These are phyloP conservation scores for Daldinia eschscholtzii DNA, from an alignment of 2,329 filamentous ascomycete genomes.

Conservation along the genomic window DNA sequence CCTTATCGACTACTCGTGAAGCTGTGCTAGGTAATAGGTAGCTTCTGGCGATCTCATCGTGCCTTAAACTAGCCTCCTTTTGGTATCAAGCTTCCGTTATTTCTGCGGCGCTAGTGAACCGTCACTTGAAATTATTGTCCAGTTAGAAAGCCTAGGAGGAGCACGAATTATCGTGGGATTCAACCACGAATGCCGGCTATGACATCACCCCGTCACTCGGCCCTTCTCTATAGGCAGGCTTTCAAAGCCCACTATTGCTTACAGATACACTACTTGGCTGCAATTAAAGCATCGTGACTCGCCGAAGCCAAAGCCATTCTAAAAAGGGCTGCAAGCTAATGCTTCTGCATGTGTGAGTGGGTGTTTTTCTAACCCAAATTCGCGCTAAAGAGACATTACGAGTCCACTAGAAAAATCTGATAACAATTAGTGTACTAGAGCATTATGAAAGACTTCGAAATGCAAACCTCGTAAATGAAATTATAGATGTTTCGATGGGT, in stretches of 20 bases:
- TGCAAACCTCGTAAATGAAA: background rate
- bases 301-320: background rate
- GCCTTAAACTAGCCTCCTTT: constrained; percentile 35
- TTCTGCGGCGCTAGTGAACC: constrained; percentile 24
- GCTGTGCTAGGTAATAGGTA: constrained; percentile 33
- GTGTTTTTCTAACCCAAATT: constrained; percentile 4
- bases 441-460: constrained; percentile 1
- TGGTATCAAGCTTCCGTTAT: constrained; percentile 22
- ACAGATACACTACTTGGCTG: constrained; percentile 25
- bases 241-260: constrained; percentile 22
- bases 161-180: constrained; percentile 34
- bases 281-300: constrained; percentile 33
- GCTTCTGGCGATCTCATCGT: constrained; percentile 42
- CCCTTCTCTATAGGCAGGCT: constrained; percentile 20
- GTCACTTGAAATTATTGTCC: constrained; percentile 11
- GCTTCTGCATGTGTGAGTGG: background rate
- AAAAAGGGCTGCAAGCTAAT: constrained; percentile 22
- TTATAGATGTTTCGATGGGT: constrained; percentile 12
- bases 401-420: constrained; percentile 1
- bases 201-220: constrained; percentile 35
- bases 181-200: constrained; percentile 17
- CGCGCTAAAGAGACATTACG: background rate
- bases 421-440: background rate
- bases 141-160: constrained; percentile 20
- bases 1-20: constrained; percentile 21